Percentiles rank a stretch among this genome's conserved stretches.
phyloP scores from a whole-genome alignment of 2,329 filamentous ascomycete species.

The Ascochyta clinopodiicola region DNA sequence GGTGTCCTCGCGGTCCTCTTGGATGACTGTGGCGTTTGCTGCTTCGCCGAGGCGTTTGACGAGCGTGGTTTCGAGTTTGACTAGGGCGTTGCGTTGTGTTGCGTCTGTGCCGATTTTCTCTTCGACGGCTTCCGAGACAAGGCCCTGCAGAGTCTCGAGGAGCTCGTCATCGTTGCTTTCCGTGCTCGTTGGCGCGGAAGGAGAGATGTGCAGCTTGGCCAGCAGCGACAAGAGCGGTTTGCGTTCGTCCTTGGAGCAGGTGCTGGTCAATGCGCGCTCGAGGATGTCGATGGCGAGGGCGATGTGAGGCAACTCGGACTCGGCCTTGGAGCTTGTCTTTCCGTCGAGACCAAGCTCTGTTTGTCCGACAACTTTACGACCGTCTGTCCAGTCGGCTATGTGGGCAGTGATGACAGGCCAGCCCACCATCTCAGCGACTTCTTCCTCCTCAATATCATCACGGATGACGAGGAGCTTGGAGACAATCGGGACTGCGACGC shows the following conservation, averaged over 20 bases:
- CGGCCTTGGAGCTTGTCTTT: conserved; percentile 62
- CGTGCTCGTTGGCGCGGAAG: conserved; percentile 53
- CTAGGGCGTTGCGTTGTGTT: conserved; percentile 60
- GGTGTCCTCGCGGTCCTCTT: conserved; percentile 18
- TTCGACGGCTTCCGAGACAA: conserved; percentile 57
- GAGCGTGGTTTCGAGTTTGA: conserved; percentile 59
- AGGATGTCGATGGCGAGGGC: conserved; percentile 79
- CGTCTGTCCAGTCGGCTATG: conserved; percentile 94
- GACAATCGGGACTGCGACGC: conserved; percentile 75
- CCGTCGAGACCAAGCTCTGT: conserved; percentile 50
- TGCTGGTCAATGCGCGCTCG: conserved; percentile 71
- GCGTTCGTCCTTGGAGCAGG: conserved; percentile 78
- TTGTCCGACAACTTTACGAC: conserved; percentile 75
- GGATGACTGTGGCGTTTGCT: conserved; percentile 14
- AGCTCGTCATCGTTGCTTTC: conserved; percentile 28
- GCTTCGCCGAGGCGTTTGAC: conserved; percentile 59
- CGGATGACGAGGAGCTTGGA: conserved; percentile 68
- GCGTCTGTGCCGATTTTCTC: conserved; percentile 59
- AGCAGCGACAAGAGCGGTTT: conserved; percentile 71
- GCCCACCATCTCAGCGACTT: conserved; percentile 74
- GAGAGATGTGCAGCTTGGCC: conserved; percentile 79
- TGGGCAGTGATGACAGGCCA: conserved; percentile 80
- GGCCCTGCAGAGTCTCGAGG: conserved; percentile 49
- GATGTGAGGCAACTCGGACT: conserved; percentile 81
- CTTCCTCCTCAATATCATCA: conserved; percentile 74